Conservation (phyloP, 345 rosid species). For the Aethionema arabicum region DNA sequence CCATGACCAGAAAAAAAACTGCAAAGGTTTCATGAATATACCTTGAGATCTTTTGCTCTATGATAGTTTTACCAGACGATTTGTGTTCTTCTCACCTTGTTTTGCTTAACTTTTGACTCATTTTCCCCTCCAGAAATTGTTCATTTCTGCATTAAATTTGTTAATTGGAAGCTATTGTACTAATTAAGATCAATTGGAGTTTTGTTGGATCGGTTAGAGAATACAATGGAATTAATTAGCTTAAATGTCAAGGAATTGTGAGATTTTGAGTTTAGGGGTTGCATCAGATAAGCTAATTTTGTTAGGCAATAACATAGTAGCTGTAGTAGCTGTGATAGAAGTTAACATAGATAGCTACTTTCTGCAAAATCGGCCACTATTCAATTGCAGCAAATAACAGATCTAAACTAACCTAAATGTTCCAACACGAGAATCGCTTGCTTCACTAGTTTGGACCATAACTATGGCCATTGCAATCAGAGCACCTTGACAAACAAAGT, state of each 20-base stretch:
- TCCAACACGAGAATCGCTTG: constrained; percentile 96
- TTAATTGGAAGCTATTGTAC: neutral
- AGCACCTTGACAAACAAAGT: constrained; percentile 99
- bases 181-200: neutral
- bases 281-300: constrained; percentile 14
- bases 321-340: constrained; percentile 23
- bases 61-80: constrained; percentile 14
- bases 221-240: neutral
- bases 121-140: too few relatives aligned
- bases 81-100: constrained; percentile 24
- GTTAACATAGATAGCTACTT: neutral
- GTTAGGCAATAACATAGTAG: constrained; percentile 6
- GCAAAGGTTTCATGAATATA: constrained; percentile 16
- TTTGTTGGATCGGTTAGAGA: neutral
- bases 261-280: constrained; percentile 13
- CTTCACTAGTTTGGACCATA: constrained; percentile 94
- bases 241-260: constrained; percentile 5
- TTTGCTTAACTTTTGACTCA: constrained; percentile 4
- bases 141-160: constrained; percentile 5
- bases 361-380: neutral
- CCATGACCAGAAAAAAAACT: constrained; percentile 17
- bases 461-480: constrained; percentile 99
- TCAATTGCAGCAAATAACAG: constrained; percentile 17
- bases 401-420: constrained; percentile 65
- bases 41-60: constrained; percentile 17